A percentile compares a stretch with the other conserved stretches of the same genome.
phyloP scores from a whole-genome alignment of 2,329 filamentous ascomycete species.

The Ophiocordyceps camponoti-saundersi region DNA sequence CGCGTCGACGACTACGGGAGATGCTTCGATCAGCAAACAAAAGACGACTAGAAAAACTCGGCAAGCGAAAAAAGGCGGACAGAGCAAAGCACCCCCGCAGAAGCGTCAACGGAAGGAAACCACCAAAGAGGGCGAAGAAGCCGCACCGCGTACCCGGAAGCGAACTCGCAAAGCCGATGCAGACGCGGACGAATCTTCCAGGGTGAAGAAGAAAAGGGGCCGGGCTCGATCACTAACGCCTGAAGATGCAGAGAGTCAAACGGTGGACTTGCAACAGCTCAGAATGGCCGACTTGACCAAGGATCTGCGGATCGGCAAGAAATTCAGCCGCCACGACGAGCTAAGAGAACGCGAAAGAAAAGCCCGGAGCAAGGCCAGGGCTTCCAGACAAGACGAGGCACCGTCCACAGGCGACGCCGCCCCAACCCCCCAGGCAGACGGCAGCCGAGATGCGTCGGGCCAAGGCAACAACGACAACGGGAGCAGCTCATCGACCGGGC shows the following conservation, averaged over 20 bases:
- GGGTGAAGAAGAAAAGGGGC: constrained; percentile 11
- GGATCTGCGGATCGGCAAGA: constrained; percentile 54
- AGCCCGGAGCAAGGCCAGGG: constrained; percentile 14
- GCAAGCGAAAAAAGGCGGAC: constrained; percentile 3
- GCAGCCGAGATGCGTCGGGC: constrained; percentile 1
- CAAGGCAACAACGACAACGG: constrained; percentile 2
- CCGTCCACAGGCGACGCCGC: constrained; percentile 6
- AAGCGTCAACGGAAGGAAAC: constrained; percentile 17
- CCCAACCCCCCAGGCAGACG: constrained; percentile 3
- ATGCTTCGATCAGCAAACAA: background rate
- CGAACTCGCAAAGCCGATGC: constrained; percentile 12
- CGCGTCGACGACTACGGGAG: background rate
- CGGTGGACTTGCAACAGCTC: constrained; percentile 48
- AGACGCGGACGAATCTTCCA: constrained; percentile 7
- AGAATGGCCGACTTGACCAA: constrained; percentile 59
- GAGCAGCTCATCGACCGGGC: constrained; percentile 1
- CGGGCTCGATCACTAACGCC: constrained; percentile 36
- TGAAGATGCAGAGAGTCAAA: constrained; percentile 42
- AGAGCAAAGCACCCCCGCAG: constrained; percentile 9
- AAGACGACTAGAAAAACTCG: background rate
- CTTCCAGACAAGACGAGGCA: constrained; percentile 9
- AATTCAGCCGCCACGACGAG: constrained; percentile 57
- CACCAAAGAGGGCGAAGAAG: constrained; percentile 7
- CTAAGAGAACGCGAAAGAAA: constrained; percentile 50
- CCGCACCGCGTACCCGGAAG: constrained; percentile 6